These are phyloP conservation scores for Picea engelmannii DNA, from an alignment of 83 land plant species.

Conservation along the genomic window DNA sequence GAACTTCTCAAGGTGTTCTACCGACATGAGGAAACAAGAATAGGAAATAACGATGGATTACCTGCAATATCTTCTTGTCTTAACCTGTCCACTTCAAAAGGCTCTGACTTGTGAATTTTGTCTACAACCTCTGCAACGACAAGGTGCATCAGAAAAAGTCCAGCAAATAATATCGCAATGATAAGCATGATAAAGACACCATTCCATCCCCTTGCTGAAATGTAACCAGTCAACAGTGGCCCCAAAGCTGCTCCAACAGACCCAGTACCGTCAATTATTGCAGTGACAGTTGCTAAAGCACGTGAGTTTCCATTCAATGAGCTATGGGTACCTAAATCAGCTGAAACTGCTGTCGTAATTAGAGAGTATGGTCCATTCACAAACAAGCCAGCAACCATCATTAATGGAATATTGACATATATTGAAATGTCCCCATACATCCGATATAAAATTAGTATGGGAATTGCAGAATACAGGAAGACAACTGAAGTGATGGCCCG, in stretches of 20 bases:
- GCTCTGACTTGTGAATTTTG: constrained; percentile 9
- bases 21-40: background rate
- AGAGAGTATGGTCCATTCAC: constrained; percentile 93
- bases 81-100: background rate
- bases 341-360: constrained; percentile 93
- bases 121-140: constrained; percentile 53
- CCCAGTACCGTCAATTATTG: constrained; percentile 94
- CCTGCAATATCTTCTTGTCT: constrained; percentile 12
- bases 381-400: constrained; percentile 73
- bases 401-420: constrained; percentile 46
- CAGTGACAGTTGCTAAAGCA: constrained; percentile 89
- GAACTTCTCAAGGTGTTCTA: constrained; percentile 1
- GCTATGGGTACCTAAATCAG: constrained; percentile 84
- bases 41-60: background rate
- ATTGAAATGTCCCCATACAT: constrained; percentile 65
- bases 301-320: constrained; percentile 63
- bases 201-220: constrained; percentile 82
- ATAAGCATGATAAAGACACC: constrained; percentile 81
- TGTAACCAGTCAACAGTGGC: constrained; percentile 92
- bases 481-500: constrained; percentile 43
- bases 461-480: constrained; percentile 63
- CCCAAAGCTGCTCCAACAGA: constrained; percentile 92
- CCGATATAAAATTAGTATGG: constrained; percentile 63
- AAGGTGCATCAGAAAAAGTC: constrained; percentile 50
- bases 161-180: constrained; percentile 52